Conservation (phyloP, 1,139 yeast genomes). For the Scheffersomyces parashehatae region DNA sequence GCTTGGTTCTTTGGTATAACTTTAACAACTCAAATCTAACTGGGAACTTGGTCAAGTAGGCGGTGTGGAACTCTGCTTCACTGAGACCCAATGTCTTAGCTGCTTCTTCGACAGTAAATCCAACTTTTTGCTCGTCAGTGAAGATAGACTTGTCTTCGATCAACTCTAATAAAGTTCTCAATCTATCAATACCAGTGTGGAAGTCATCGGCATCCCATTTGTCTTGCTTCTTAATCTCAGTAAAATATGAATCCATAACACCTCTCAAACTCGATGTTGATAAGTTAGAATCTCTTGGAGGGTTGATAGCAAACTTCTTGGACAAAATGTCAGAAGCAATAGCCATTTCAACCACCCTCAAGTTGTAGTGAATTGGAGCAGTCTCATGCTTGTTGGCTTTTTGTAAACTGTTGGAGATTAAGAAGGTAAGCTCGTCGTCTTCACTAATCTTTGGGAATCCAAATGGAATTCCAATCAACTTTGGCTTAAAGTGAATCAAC, state of each 20-base stretch:
- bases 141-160: constrained; percentile 38
- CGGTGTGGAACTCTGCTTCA: constrained; percentile 41
- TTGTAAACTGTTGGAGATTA: constrained; percentile 64
- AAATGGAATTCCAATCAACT: constrained; percentile 56
- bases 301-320: constrained; percentile 40
- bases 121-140: constrained; percentile 35
- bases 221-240: constrained; percentile 27
- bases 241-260: constrained; percentile 54
- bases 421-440: constrained; percentile 47
- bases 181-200: constrained; percentile 43
- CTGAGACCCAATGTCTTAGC: constrained; percentile 46
- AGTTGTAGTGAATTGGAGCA: constrained; percentile 67
- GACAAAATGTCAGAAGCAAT: constrained; percentile 63
- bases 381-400: constrained; percentile 68
- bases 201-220: constrained; percentile 52
- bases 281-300: constrained; percentile 56
- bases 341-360: constrained; percentile 71
- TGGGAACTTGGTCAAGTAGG: constrained; percentile 54
- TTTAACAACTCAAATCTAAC: constrained; percentile 58
- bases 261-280: constrained; percentile 67
- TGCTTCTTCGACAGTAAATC: constrained; percentile 53
- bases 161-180: constrained; percentile 39
- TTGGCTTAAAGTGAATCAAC: constrained; percentile 63
- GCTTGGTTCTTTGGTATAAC: constrained; percentile 60
- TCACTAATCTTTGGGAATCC: constrained; percentile 51